Percentiles rank a stretch among this genome's conserved stretches.
These are phyloP conservation scores for Teunomyces aglyptinius DNA, from an alignment of 805 yeast species.

Conservation along the genomic window DNA sequence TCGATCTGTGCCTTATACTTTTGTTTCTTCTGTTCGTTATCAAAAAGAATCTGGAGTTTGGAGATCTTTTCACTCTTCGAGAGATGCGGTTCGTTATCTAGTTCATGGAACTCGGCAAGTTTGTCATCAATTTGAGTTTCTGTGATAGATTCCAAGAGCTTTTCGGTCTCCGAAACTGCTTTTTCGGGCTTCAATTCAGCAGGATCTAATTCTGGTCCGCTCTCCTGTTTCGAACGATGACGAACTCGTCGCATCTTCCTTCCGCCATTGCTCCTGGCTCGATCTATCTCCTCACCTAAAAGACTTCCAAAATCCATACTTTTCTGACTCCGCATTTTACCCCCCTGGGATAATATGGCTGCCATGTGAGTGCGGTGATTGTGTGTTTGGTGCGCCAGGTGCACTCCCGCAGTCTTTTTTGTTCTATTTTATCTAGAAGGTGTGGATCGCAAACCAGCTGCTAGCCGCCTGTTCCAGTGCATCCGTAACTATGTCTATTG, in stretches of 20 bases:
- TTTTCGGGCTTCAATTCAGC: neutral
- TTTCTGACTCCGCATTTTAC: neutral
- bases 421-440: neutral
- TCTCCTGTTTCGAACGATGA: conserved; percentile 10
- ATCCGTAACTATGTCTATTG: neutral
- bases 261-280: conserved; percentile 33
- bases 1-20: conserved; percentile 26
- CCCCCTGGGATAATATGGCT: neutral
- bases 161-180: conserved; percentile 14
- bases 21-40: conserved; percentile 14
- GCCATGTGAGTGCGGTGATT: neutral
- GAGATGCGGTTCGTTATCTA: conserved; percentile 7
- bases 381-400: neutral
- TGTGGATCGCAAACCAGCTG: neutral
- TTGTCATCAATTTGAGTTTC: conserved; percentile 24
- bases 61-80: conserved; percentile 17
- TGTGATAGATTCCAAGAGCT: conserved; percentile 9
- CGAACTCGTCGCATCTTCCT: conserved; percentile 7
- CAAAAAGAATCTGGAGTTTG: conserved; percentile 17
- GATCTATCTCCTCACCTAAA: conserved; percentile 48
- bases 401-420: neutral
- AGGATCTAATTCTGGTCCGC: conserved; percentile 3
- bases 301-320: conserved; percentile 50
- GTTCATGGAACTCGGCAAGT: conserved; percentile 18
- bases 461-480: neutral